Evolutionary conservation across 345 rosid species (phyloP).

Genomic region (Citrus trifoliata): DNA sequence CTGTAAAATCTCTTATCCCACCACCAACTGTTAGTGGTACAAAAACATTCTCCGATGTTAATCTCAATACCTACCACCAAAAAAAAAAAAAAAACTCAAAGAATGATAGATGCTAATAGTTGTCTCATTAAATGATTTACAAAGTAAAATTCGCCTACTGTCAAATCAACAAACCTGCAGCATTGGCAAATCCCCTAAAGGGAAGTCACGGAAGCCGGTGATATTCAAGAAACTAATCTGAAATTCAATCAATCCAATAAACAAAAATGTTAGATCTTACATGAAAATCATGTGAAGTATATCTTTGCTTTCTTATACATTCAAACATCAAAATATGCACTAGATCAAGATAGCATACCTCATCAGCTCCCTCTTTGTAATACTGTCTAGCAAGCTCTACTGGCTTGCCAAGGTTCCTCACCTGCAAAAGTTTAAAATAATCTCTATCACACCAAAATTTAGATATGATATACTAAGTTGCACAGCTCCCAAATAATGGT

Average conservation of each 20-base stretch:
- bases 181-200: slow-evolving; percentile 97
- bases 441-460: background rate
- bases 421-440: slow-evolving; percentile 42
- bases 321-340: background rate
- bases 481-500: background rate
- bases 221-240: slow-evolving; percentile 94
- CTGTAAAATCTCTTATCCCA: slow-evolving; percentile 94
- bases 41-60: slow-evolving; percentile 90
- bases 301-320: slow-evolving; percentile 6
- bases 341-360: slow-evolving; percentile 44
- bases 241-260: slow-evolving; percentile 23
- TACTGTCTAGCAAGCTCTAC: slow-evolving; percentile 91
- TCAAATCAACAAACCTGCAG: slow-evolving; percentile 55
- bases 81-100: background rate
- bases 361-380: slow-evolving; percentile 94
- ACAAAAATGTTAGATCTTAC: slow-evolving; percentile 3
- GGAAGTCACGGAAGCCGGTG: slow-evolving; percentile 93
- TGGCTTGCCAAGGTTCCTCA: slow-evolving; percentile 97
- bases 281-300: slow-evolving; percentile 1
- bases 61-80: slow-evolving; percentile 69
- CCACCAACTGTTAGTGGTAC: slow-evolving; percentile 99
- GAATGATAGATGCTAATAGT: background rate
- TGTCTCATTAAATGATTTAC: background rate
- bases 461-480: background rate
- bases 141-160: background rate